Evolutionary conservation across 192 early-diverging fungal species (phyloP).

Genomic region (Paraglomus brasilianum): DNA sequence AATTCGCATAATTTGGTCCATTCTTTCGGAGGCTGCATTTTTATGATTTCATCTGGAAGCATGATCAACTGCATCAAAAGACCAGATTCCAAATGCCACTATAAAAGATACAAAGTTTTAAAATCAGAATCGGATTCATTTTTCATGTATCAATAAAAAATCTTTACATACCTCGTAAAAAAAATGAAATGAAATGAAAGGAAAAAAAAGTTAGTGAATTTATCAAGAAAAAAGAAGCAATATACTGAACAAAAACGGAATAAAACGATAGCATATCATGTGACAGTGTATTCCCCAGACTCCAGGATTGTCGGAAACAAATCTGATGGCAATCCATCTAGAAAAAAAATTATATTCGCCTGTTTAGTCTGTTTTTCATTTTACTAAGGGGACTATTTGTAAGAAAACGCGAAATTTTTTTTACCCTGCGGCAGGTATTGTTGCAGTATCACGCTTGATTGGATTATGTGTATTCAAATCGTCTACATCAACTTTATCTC

Average conservation of each 20-base stretch:
- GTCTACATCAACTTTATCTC: slow-evolving; percentile 35
- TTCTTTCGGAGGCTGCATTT: slow-evolving; percentile 38
- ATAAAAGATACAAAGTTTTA: slow-evolving; percentile 33
- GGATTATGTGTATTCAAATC: slow-evolving; percentile 37
- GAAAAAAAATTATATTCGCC: slow-evolving; percentile 28
- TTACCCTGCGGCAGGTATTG: slow-evolving; percentile 34
- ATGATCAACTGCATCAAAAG: slow-evolving; percentile 44
- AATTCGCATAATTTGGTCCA: slow-evolving; percentile 38
- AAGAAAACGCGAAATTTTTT: slow-evolving; percentile 29
- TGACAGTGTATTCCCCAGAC: slow-evolving; percentile 51
- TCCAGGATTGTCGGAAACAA: slow-evolving; percentile 49
- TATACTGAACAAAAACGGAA: slow-evolving; percentile 23
- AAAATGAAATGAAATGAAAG: neutral
- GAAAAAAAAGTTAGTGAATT: slow-evolving; percentile 5
- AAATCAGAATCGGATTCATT: slow-evolving; percentile 30
- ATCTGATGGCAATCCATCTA: slow-evolving; percentile 42
- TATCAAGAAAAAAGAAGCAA: neutral
- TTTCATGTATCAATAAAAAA: slow-evolving; percentile 33
- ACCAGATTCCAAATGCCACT: slow-evolving; percentile 51
- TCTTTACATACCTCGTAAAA: slow-evolving; percentile 34
- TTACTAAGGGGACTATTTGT: slow-evolving; percentile 26
- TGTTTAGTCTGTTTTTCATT: slow-evolving; percentile 32
- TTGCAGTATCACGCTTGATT: slow-evolving; percentile 41
- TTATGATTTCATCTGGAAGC: slow-evolving; percentile 37
- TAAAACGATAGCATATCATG: slow-evolving; percentile 37